Evolutionary conservation across 257 asterid species (phyloP), one percentile per base, ranked within the genome.

Genomic region (Ballota nigra): DNA sequence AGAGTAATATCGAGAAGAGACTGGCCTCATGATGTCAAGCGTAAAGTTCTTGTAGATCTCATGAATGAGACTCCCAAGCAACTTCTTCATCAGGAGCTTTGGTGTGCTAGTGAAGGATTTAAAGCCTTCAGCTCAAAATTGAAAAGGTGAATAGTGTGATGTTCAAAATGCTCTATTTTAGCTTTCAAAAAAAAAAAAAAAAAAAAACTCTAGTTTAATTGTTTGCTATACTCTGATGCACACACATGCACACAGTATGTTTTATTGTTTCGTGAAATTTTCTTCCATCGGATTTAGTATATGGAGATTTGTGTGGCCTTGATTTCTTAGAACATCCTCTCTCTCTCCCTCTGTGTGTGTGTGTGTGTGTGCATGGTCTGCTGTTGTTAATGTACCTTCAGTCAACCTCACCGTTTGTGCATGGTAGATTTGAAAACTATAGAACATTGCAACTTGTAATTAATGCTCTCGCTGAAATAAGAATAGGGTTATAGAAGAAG

Each of bases 51-150:
- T 75, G 69, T 85, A 67, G 98, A 95, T 81, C 96, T 95, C 72
- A 89, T 95, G 96, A 86, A 86, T 43, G 99, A 95, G 84, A 87
- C 91, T 59, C 98, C 99, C 47, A 95, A 86, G 85, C 90, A 95
- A 80, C 96, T 95, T 87, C 97, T 95, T 75, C 90, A 84, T 82
- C 95, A 88, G 77, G 99, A 95, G 85, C 93, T 95, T 52, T 95
- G 99, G 99, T 91, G 98, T 78, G 96, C 98, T 63, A 91, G 99
- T 78, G 98, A 95, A 68, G 96, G 99, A 75, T 95, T 95, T 76
- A 86, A 84, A 81, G 92, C 97, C 71, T 95, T 89, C 86, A 89
- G 89, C 86, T 85, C 93, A 40, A 95, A 92, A 85, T 71, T 85
- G 79, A 91, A 89, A 75, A 95, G 99, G 99, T 94, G 76, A 71